Evolutionary conservation across 2,329 filamentous ascomycete species (phyloP).

Genomic region (Verticillium alfalfae): DNA sequence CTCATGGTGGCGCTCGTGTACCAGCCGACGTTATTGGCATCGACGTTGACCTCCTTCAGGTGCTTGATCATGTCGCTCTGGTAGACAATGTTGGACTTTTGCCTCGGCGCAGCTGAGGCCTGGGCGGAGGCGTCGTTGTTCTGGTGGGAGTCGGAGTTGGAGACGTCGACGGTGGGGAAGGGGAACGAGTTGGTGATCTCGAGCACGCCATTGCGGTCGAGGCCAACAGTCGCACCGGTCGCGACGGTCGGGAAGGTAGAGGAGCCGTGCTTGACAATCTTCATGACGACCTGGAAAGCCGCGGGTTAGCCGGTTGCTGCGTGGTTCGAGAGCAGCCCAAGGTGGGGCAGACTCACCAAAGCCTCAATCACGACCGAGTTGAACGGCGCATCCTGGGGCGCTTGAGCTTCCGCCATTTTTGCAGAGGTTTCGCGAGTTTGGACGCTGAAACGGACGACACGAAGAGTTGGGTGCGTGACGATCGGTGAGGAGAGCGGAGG

Average conservation of each 20-base stretch:
- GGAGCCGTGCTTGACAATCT: conserved; percentile 94
- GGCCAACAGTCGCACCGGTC: conserved; percentile 86
- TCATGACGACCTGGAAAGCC: conserved; percentile 74
- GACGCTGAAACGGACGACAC: conserved; percentile 9
- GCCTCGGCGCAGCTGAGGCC: conserved; percentile 82
- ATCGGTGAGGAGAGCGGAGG: conserved; percentile 14
- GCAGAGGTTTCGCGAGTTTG: conserved; percentile 10
- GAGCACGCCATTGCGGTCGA: conserved; percentile 77
- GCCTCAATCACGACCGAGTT: conserved; percentile 92
- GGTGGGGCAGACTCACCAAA: conserved; percentile 58
- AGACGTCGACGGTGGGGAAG: conserved; percentile 77
- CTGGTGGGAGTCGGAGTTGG: conserved; percentile 58
- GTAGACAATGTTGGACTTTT: conserved; percentile 84
- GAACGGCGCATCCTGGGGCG: conserved; percentile 63
- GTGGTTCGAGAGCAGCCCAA: not conserved
- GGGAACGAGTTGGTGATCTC: conserved; percentile 94
- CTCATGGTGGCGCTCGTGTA: conserved; percentile 99
- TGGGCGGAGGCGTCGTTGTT: conserved; percentile 70
- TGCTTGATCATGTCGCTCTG: conserved; percentile 97
- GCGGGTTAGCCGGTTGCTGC: not conserved
- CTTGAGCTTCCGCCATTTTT: conserved; percentile 54
- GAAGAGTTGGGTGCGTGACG: conserved; percentile 4
- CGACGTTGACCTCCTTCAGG: conserved; percentile 93
- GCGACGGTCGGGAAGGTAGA: conserved; percentile 82
- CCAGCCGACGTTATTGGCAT: conserved; percentile 97